Evolutionary conservation across 805 yeast species (phyloP).

Genomic region (Brettanomyces custersianus): DNA sequence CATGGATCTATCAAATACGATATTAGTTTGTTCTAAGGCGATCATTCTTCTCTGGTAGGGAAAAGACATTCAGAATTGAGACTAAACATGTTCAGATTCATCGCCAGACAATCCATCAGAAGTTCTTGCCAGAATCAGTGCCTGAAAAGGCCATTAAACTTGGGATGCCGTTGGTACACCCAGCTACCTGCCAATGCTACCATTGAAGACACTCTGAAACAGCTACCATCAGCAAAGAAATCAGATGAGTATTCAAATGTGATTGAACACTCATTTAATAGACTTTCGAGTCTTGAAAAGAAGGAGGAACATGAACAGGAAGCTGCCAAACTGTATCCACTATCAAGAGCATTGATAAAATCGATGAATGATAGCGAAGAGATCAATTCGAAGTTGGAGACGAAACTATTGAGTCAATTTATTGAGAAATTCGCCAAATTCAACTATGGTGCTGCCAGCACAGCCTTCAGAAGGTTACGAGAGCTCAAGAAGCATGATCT

Average conservation of each 20-base stretch:
- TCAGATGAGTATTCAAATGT: slow-evolving; percentile 4
- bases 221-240: neutral
- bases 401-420: slow-evolving; percentile 14
- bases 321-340: slow-evolving; percentile 8
- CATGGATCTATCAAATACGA: neutral
- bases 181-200: neutral
- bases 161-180: too few relatives aligned
- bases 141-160: too few relatives aligned
- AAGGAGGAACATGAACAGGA: slow-evolving; percentile 4
- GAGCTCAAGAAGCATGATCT: slow-evolving; percentile 4
- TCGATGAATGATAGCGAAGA: slow-evolving; percentile 6
- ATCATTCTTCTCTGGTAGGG: too few relatives aligned
- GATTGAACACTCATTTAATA: slow-evolving; percentile 8
- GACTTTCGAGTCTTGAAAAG: neutral
- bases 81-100: too few relatives aligned
- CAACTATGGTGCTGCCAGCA: slow-evolving; percentile 19
- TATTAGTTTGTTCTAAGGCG: too few relatives aligned
- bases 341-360: slow-evolving; percentile 6
- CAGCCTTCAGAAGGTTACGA: slow-evolving; percentile 6
- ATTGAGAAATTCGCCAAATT: slow-evolving; percentile 17
- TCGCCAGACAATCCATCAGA: too few relatives aligned
- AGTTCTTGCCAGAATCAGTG: too few relatives aligned
- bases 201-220: neutral
- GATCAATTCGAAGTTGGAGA: slow-evolving; percentile 9
- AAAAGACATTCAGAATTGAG: too few relatives aligned